These are phyloP conservation scores for Fusarium kyushuense DNA, from an alignment of 2,329 filamentous ascomycete genomes.

Conservation along the genomic window DNA sequence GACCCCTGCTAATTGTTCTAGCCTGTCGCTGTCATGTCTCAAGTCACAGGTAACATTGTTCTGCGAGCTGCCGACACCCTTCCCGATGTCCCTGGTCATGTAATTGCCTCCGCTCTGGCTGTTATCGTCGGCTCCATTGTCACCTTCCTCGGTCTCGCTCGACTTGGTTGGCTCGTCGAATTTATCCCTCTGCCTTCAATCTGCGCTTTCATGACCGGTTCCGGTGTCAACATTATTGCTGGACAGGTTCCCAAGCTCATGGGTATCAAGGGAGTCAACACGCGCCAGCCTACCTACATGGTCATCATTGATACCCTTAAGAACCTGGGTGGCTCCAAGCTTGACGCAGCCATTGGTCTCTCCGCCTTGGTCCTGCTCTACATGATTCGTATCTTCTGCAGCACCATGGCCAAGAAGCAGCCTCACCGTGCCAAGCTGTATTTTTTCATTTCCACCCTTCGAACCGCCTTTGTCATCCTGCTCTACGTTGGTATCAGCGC, in stretches of 20 bases:
- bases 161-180: slow-evolving; percentile 66
- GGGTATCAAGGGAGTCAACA: slow-evolving; percentile 64
- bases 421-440: slow-evolving; percentile 75
- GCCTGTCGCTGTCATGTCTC: slow-evolving; percentile 69
- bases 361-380: slow-evolving; percentile 77
- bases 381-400: slow-evolving; percentile 72
- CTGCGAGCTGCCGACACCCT: slow-evolving; percentile 53
- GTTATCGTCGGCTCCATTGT: slow-evolving; percentile 63
- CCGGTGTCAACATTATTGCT: slow-evolving; percentile 62
- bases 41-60: slow-evolving; percentile 64
- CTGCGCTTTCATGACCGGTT: slow-evolving; percentile 67
- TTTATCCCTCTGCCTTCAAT: slow-evolving; percentile 66
- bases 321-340: slow-evolving; percentile 60
- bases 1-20: slow-evolving; percentile 36
- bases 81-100: slow-evolving; percentile 56
- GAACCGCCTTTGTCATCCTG: slow-evolving; percentile 83
- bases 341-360: slow-evolving; percentile 81
- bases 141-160: slow-evolving; percentile 62
- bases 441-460: slow-evolving; percentile 83
- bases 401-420: slow-evolving; percentile 72
- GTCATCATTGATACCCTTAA: slow-evolving; percentile 66
- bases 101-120: slow-evolving; percentile 62
- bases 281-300: slow-evolving; percentile 60
- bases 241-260: slow-evolving; percentile 65
- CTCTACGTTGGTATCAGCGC: slow-evolving; percentile 84